Evolutionary conservation across 2,329 filamentous ascomycete species (phyloP), one percentile per base, ranked within the genome.

Genomic region (Aspergillus sp.): DNA sequence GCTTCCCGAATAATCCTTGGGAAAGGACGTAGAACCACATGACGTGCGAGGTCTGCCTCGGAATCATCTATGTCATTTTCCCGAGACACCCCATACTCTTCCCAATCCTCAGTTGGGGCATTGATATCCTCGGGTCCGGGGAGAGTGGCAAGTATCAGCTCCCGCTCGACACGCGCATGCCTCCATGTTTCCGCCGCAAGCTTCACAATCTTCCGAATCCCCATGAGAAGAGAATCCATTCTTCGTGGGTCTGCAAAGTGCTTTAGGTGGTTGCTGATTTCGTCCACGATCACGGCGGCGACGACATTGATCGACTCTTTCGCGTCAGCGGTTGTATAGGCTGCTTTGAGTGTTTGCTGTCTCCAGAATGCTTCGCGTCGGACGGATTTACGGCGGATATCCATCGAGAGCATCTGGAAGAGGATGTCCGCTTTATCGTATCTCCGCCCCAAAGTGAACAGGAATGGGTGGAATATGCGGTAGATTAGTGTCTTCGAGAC

Each of bases 141-240:
- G 72, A 84, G 80, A 1, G 72, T 75, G 3, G 82, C 82, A 11
- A 77, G 73, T 49, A 85, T 81, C 62, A 83, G 77, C 64, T 84
- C 82, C 17, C 82, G 77, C 66, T 85, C 83, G 33, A 85, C 78
- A 9, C 83, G 78, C 5, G 82, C 83, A 64, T 82, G 81, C 19
- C 83, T 75, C 83, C 83, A 85, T 7, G 82, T 84, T 67, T 85
- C 81, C 1, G 82, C 82, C 2, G 83, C 83, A 19, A 83, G 74
- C 64, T 85, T 85, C 49, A 85, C 82, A 45, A 85, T 82, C 56
- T 79, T 77, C 40, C 82, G 77, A 5, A 85, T 79, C 3, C 77
- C 78, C 13, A 76, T 75, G 46, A 79, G 73, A 47, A 85, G 75
- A n/a, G 75, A 70, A 58, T 83, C 81, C 51, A 82, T 75, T 52